Evolutionary conservation across 305 asterid genomes (phyloP).

Genomic region (Solanum hybrid): DNA sequence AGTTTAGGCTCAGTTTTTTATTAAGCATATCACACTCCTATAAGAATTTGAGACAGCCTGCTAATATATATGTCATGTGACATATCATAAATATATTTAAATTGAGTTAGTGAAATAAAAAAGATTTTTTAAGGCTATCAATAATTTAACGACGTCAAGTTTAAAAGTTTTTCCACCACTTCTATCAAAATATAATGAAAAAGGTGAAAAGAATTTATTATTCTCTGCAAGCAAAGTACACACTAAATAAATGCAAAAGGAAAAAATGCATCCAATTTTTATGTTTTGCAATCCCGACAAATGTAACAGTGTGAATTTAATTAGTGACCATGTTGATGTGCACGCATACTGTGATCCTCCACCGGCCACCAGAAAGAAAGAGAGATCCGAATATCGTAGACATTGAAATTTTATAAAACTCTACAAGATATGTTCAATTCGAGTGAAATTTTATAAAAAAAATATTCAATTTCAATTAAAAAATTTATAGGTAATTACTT

Average conservation of each 20-base stretch:
- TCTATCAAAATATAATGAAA: not conserved
- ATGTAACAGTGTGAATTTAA: not conserved
- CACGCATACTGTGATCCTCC: not conserved
- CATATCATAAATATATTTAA: not conserved
- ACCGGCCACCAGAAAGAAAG: not conserved
- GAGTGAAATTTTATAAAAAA: no score
- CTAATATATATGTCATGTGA: not conserved
- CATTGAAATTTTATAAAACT: not conserved
- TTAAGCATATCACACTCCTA: no score
- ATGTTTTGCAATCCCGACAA: not conserved
- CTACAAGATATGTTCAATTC: rapidly evolving
- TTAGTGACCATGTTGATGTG: not conserved
- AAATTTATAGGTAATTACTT: rapidly evolving
- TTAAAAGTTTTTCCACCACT: no score
- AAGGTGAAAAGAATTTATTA: not conserved
- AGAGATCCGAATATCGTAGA: not conserved
- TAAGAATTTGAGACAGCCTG: rapidly evolving
- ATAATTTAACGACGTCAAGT: no score
- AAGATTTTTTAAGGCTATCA: no score
- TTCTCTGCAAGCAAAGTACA: not conserved
- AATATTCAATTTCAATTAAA: no score
- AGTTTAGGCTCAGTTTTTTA: no score
- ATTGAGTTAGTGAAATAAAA: no score
- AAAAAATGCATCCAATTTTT: not conserved
- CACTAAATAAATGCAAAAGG: not conserved